phyloP scores from a whole-genome alignment of 257 asterid genomes.

The Solanum sejunctum region DNA sequence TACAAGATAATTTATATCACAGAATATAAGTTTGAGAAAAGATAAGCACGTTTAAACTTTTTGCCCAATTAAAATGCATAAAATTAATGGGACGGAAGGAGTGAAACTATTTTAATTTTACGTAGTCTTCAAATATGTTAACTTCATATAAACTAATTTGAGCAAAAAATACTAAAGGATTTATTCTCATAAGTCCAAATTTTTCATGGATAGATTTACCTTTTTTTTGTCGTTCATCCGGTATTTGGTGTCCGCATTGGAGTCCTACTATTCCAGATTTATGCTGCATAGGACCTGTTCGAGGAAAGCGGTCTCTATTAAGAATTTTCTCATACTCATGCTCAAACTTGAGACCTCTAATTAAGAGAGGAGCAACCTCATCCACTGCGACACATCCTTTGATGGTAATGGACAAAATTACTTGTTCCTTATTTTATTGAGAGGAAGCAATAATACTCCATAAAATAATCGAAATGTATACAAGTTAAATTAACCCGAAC shows the following conservation, averaged over 20 bases:
- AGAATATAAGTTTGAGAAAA: not conserved
- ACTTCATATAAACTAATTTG: not conserved
- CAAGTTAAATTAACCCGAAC: not conserved
- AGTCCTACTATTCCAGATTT: no score
- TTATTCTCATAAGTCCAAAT: not conserved
- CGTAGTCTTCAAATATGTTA: not conserved
- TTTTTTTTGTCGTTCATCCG: no score
- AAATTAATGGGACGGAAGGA: not conserved
- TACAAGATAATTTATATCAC: not conserved
- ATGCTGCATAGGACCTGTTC: no score
- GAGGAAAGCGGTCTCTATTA: no score
- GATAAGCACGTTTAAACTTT: not conserved
- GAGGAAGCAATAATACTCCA: not conserved
- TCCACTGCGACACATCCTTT: no score
- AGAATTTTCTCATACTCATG: no score
- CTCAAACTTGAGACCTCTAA: no score
- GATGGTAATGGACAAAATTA: not conserved
- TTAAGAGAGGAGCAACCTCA: no score
- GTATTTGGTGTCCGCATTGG: no score
- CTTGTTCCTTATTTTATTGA: no score
- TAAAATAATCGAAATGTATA: not conserved
- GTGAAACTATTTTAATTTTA: not conserved
- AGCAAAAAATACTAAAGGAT: not conserved
- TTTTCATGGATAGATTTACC: rapidly evolving
- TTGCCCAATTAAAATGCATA: not conserved